Percentiles rank a stretch among this genome's conserved stretches.
Evolutionary conservation across 106 monocot species (phyloP).

Genomic region (Chionographis japonica): DNA sequence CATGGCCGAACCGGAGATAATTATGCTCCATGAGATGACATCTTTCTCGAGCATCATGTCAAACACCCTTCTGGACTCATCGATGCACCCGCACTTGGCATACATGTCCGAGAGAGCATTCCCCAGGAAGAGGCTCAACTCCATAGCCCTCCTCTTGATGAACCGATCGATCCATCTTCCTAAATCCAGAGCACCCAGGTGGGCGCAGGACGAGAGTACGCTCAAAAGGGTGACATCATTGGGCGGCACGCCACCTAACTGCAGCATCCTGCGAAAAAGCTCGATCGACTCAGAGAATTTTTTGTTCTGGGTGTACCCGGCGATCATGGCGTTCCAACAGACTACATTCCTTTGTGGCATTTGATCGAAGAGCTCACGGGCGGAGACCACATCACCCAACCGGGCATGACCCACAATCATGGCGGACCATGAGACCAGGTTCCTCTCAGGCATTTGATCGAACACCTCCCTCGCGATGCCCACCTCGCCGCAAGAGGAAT

Average conservation of each 20-base stretch:
- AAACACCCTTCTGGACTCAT: conserved; percentile 20
- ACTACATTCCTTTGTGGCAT: conserved; percentile 15
- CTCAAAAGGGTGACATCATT: conserved; percentile 29
- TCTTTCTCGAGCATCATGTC: conserved; percentile 23
- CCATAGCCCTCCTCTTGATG: conserved; percentile 7
- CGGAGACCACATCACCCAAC: conserved; percentile 7
- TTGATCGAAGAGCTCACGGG: conserved; percentile 23
- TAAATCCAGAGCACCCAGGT: conserved; percentile 27
- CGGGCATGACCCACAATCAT: conserved; percentile 18
- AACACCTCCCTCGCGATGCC: conserved; percentile 14
- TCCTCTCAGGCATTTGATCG: conserved; percentile 22
- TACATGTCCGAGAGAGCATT: conserved; percentile 35
- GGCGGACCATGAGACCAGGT: conserved; percentile 24
- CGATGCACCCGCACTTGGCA: conserved; percentile 26
- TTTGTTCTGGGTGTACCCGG: conserved; percentile 25
- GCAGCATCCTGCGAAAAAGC: conserved; percentile 19
- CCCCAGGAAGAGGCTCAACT: conserved; percentile 17
- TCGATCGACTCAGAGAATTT: conserved; percentile 6
- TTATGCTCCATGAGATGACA: conserved; percentile 32
- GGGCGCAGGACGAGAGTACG: conserved; percentile 30
- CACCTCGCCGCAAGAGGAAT: conserved; percentile 7
- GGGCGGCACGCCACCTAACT: neutral
- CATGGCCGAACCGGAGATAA: conserved; percentile 24
- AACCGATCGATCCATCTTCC: conserved; percentile 31
- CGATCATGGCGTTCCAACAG: conserved; percentile 39